Conservation (phyloP, 1,284 basidiomycete species). For the Apiotrichum gamsii region DNA sequence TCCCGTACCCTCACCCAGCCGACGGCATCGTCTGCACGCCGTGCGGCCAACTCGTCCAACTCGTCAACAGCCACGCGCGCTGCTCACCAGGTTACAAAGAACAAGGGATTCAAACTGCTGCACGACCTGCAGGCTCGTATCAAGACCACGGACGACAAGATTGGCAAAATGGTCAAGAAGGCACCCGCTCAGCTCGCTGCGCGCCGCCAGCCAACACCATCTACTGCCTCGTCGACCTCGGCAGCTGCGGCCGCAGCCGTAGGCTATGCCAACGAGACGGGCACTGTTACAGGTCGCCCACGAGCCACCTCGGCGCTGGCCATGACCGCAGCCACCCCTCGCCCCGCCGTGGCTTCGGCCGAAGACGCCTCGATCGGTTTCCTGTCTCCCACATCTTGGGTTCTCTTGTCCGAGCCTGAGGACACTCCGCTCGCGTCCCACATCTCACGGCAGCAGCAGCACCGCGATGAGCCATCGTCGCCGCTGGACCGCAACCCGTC, state of each 20-base stretch:
- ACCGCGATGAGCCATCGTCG: slow-evolving; percentile 16
- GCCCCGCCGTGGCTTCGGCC: slow-evolving; percentile 5
- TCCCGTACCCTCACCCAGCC: slow-evolving; percentile 29
- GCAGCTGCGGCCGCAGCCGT: not conserved
- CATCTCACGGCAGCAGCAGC: not conserved
- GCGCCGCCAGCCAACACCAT: not conserved
- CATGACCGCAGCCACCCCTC: not conserved
- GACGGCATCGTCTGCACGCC: not conserved
- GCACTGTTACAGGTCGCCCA: not conserved
- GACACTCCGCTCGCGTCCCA: slow-evolving; percentile 21
- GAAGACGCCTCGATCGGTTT: slow-evolving; percentile 10
- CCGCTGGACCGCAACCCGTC: slow-evolving; percentile 20
- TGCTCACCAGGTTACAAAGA: slow-evolving; percentile 23
- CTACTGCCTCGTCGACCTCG: not conserved
- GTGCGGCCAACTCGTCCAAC: slow-evolving; percentile 6
- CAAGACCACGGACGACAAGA: slow-evolving; percentile 39
- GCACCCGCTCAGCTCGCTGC: not conserved
- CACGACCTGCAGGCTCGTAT: slow-evolving; percentile 38
- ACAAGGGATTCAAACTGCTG: slow-evolving; percentile 34
- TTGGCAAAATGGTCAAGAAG: slow-evolving; percentile 19
- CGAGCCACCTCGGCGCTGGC: not conserved
- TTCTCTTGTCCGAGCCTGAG: slow-evolving; percentile 36
- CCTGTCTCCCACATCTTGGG: slow-evolving; percentile 39
- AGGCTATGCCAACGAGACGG: not conserved
- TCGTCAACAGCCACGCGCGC: too few species aligned